Base-by-base conservation (phyloP, 2,329 filamentous ascomycete genomes). In the Alternaria conjuncta region DNA sequence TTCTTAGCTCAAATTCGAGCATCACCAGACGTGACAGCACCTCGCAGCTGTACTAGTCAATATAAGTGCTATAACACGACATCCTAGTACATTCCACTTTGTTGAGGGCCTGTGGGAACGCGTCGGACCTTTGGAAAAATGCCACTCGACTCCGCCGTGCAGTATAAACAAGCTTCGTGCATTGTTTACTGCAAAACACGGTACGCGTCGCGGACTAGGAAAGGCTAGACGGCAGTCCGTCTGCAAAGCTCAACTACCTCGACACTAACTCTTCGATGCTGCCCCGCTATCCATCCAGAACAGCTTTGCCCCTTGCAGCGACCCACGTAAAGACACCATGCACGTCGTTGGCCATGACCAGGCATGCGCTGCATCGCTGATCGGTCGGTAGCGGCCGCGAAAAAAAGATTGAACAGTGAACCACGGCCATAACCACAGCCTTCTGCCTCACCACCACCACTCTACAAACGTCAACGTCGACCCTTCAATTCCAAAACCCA, bases 351-450 rank as follows among this genome's bases (percentile, higher is more conserved):
- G 25, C 28, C 25, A 30, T 36, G 55, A n/a, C 44, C 43, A 56
- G 5, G 21, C 32, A 45, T 55, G 45, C 25, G 49, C 25, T 20
- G 7, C 50, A 51, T 55, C 60, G 46, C 58, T 67, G 57, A 64
- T 57, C 72, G 71, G 71, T 70, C 74, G 74, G 72, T 50, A 63
- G 71, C 74, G 72, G 65, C 74, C 71, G 74, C 32, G 47, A 18
- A 45, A 46, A 60, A 45, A 25, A 44, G 25, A 11, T 23, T 32
- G 15, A 21, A 25, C n/a, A 44, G 41, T n/a, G 44, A 30, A 30
- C 18, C 13, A 20, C 49, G 43, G 25, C 13, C 11, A 20, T 32
- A 21, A 18, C 26, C 13, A 41, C 30, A 41, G 4, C 13, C 20
- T 6, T n/a, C 13, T 11, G 28, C 18, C 28, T 53, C 20, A n/a